Evolutionary conservation across 768 basidiomycete species (phyloP), one percentile per base, ranked within the genome.

Genomic region (Phlegmacium glaucopus): DNA sequence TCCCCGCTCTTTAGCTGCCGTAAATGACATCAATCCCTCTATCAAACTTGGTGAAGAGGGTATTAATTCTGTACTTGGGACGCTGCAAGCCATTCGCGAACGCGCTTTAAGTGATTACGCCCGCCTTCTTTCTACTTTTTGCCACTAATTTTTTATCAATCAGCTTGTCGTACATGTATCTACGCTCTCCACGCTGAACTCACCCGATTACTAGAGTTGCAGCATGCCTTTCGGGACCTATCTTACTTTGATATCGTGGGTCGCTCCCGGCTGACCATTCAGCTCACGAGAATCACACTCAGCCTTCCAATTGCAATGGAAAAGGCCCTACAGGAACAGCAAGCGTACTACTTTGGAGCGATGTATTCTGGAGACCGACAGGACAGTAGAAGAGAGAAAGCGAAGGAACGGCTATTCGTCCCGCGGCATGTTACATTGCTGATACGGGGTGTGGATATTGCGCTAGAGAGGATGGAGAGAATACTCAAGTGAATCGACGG

Each of bases 21-120:
- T 91, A 46, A 86, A 87, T 58, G 85, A 90, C 49, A 76, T 90
- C 53, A 91, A 89, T 55, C 87, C 89, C 3, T 79, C 85, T 2
- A 73, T 94, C 17, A 80, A 77, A 40, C 71, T 93, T 27, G 82
- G 85, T 15, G 85, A 92, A 40, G 90, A 91, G 1, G 81, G 85
- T 17, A 87, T 93, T 54, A 76, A 90, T 48, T 77, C 81, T 13
- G 77, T 94, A n/a, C 75, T 92, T 11, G 66, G 77, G 9, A 79
- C 83, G 9, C 75, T 94, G 30, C 75, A 84, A 57, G 67, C 77
- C 22, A 78, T 93, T 32, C 82, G 91, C 10, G 83, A 85, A 59
- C 80, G 86, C 36, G 76, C 89, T 39, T 74, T 92, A 36, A 83
- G 89, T 88, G 58, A 47, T 81, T 67, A 52, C 46, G 77, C 66